Evolutionary conservation across 1,284 basidiomycete species (phyloP).

Genomic region (Athelia psychrophila): DNA sequence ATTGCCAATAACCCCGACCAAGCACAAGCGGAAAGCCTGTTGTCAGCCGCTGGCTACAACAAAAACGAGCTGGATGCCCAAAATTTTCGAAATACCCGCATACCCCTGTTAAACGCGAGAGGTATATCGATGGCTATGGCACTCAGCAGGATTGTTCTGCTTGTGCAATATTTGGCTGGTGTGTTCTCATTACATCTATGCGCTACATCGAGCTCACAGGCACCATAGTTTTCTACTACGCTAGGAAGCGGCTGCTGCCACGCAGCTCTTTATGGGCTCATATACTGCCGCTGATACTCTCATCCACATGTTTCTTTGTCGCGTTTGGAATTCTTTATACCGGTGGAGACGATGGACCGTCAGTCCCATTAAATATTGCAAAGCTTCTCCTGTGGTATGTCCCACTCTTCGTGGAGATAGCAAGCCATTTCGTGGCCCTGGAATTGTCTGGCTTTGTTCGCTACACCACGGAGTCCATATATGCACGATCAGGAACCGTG

Average conservation of each 20-base stretch:
- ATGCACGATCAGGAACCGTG: neutral
- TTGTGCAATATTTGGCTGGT: neutral
- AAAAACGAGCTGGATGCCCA: neutral
- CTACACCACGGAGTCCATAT: neutral
- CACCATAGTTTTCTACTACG: neutral
- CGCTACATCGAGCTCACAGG: neutral
- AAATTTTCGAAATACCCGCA: neutral
- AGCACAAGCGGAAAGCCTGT: neutral
- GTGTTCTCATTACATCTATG: neutral
- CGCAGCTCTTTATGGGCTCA: neutral
- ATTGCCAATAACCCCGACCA: neutral
- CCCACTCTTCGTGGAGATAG: neutral
- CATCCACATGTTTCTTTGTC: neutral
- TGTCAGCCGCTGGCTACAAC: neutral
- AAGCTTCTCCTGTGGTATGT: neutral
- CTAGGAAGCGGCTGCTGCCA: neutral
- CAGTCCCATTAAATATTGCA: neutral
- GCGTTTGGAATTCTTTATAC: neutral
- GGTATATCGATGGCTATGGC: neutral
- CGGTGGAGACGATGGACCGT: neutral
- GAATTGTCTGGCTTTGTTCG: neutral
- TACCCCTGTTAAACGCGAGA: neutral
- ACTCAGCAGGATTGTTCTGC: neutral
- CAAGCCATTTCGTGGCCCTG: neutral
- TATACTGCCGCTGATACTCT: neutral